Base-by-base conservation (phyloP, 441 rosid species). In the Arabidopsis hybrid region DNA sequence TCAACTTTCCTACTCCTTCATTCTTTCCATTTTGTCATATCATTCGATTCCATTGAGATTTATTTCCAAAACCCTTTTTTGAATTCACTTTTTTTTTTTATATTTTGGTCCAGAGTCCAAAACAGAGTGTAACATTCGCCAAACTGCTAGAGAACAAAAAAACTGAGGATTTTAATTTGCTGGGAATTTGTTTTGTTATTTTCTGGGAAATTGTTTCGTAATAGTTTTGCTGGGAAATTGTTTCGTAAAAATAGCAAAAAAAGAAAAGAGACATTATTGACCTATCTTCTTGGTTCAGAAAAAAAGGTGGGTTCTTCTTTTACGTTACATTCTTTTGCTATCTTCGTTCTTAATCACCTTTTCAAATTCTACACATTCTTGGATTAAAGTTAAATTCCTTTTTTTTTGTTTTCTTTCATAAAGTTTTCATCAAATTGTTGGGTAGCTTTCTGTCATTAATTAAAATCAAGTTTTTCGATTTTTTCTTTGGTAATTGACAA, bases 221-320 rank as follows among this genome's bases (percentile, higher is more conserved):
- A 60, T 43, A 67, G 21, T 46, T 46, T 46, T 14, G 51, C 62
- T 62, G 69, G 74, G 74, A 73, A 73, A 61, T 75, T 75, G 52
- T 47, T 7, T 47, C 53, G 1, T 68, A 35, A 52, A 60, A 52
- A 35, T 1, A 60, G 56, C 31, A 50, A 40, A 42, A 46, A 17
- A 21, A 21, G 61, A n/a, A 32, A 38, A 36, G 65, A 70, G 21
- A 64, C 74, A 40, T 75, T 17, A 47, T 56, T 69, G 65, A 47
- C 55, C 26, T 46, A 53, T 76, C 29, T 65, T 69, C 29, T 65
- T 69, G 71, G 55, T 76, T 76, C 70, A 69, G 59, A 62, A 75
- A 75, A 59, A 61, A 14, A 61, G 59, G 74, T 75, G 4, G 17
- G 38, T 56, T 31, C 61, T 76, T 63, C 45, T 47, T 35, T 75